Base-by-base conservation (phyloP, 2,329 filamentous ascomycete species). In the Parascedosporium putredinis region DNA sequence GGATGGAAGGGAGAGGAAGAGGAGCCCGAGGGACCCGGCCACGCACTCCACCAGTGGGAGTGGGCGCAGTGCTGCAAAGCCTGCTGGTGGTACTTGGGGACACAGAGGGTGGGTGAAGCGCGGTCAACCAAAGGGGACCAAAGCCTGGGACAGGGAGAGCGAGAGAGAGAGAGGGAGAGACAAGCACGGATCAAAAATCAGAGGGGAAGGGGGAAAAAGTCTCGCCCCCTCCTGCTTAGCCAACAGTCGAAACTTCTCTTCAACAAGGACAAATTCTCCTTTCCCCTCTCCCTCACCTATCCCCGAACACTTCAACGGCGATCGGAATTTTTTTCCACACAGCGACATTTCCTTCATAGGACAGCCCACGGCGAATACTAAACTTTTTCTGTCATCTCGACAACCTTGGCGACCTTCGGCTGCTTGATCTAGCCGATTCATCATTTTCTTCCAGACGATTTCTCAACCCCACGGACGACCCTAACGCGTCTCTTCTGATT, bases 401-500 rank as follows among this genome's bases (percentile, higher is more conserved):
- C 38, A 23, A 31, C 38, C 14, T 42, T 42, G 38, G 38, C 38
- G 38, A 42, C 38, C 38, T 42, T 42, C 38, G 38, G 38, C 38
- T 20, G 16, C 9, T 20, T 20, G n/a, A 42, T 12, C 16, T 4
- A 20, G 38, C 38, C 20, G 38, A 42, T 42, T 42, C 23, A 42
- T 42, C 23, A 42, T 42, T 36, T 36, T 16, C 20, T 36, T 20
- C 12, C 38, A 20, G 38, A 20, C 38, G 38, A 42, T 42, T 12
- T 31, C 12, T 31, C 12, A 12, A 42, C 18, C 20, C 38, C 38
- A 20, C n/a, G n/a, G n/a, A 20, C 38, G 38, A 42, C 38, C 38
- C 14, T 20, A 7, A 42, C 38, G 38, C 38, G 38, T 42, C n/a
- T n/a, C n/a, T n/a, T n/a, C n/a, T n/a, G n/a, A n/a, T n/a, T n/a